Conservation (phyloP, 176 grass and related monocot genomes). For the Ensete glaucum region DNA sequence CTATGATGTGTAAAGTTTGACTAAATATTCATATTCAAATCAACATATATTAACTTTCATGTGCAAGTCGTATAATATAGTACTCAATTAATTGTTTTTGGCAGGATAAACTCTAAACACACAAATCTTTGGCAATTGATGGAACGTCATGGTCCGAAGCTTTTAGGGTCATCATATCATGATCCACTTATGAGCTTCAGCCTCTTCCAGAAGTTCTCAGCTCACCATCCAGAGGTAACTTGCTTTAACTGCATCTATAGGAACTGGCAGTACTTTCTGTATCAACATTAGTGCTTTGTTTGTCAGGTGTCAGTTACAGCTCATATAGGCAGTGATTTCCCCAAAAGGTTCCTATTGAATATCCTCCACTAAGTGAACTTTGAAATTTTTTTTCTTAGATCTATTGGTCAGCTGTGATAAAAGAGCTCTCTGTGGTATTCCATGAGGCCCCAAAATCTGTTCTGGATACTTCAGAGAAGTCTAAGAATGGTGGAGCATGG, state of each 20-base stretch:
- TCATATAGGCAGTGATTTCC: background rate
- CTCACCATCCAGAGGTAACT: slow-evolving; percentile 60
- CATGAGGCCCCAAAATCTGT: slow-evolving; percentile 47
- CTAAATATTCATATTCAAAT: background rate
- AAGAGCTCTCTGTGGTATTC: slow-evolving; percentile 55
- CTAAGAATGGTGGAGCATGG: slow-evolving; percentile 65
- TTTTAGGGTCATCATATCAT: slow-evolving; percentile 65
- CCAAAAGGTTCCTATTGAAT: background rate
- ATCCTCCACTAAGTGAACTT: background rate
- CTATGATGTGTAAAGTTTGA: background rate
- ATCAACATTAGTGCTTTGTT: too few relatives aligned
- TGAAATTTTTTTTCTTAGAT: slow-evolving; percentile 27
- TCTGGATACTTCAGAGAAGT: slow-evolving; percentile 50
- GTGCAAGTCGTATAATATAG: background rate
- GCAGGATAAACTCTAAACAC: slow-evolving; percentile 46
- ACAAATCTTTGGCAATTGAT: slow-evolving; percentile 83
- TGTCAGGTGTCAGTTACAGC: too few relatives aligned
- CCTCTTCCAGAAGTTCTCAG: slow-evolving; percentile 47
- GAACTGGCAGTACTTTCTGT: background rate
- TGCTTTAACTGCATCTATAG: background rate
- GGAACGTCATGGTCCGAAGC: slow-evolving; percentile 54
- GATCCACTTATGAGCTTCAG: slow-evolving; percentile 62
- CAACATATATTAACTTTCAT: background rate
- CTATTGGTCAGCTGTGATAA: slow-evolving; percentile 72
- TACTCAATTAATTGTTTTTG: background rate